Conservation (phyloP, 805 yeast species). For the Starmera dryadoides region DNA sequence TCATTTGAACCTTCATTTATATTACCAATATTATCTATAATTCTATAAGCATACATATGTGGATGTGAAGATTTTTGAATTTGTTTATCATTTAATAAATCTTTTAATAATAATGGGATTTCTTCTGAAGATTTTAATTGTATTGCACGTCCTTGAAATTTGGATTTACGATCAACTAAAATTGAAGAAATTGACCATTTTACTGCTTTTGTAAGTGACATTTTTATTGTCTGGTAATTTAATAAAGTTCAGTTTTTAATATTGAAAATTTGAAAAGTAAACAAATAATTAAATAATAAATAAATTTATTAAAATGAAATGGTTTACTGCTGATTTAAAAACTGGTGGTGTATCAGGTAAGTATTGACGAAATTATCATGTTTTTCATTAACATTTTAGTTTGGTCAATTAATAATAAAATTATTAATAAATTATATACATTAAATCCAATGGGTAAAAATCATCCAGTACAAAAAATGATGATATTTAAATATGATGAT, state of each 20-base stretch:
- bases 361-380: too few relatives aligned
- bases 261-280: too few relatives aligned
- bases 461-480: not conserved
- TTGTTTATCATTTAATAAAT: slow-evolving; percentile 39
- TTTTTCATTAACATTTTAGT: too few relatives aligned
- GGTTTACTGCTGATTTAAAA: too few relatives aligned
- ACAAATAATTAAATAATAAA: too few relatives aligned
- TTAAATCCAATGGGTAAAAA: not conserved
- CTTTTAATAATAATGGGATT: slow-evolving; percentile 30
- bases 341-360: too few relatives aligned
- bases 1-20: slow-evolving; percentile 49
- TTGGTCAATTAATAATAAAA: not conserved
- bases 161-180: slow-evolving; percentile 47
- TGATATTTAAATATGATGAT: not conserved
- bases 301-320: too few relatives aligned
- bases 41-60: slow-evolving; percentile 69
- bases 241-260: too few relatives aligned
- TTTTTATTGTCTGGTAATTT: too few relatives aligned
- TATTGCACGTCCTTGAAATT: slow-evolving; percentile 58
- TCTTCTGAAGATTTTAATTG: slow-evolving; percentile 31
- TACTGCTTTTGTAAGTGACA: not conserved
- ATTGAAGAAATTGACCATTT: slow-evolving; percentile 35
- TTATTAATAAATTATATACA: not conserved
- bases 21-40: slow-evolving; percentile 13
- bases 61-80: slow-evolving; percentile 62